Conservation (phyloP, 495 filamentous ascomycete species). For the Diplogelasinospora grovesii region DNA sequence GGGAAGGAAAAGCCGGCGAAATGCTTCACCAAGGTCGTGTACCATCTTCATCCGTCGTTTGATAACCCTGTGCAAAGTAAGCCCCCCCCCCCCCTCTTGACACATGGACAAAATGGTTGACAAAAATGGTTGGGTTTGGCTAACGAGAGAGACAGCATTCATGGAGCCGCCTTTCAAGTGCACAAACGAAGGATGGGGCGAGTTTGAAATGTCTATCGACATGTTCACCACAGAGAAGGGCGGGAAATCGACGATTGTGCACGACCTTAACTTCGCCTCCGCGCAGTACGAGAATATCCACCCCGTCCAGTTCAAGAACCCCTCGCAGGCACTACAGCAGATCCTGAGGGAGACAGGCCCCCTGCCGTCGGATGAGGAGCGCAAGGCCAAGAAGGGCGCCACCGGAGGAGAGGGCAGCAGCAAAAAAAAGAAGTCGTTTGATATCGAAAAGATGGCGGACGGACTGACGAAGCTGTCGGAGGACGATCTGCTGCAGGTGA, state of each 20-base stretch:
- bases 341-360: slow-evolving; percentile 75
- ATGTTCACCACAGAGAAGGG: slow-evolving; percentile 75
- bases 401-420: slow-evolving; percentile 55
- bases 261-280: slow-evolving; percentile 88
- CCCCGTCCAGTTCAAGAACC: slow-evolving; percentile 80
- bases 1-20: slow-evolving; percentile 67
- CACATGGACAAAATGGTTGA: slow-evolving; percentile 1
- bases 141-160: slow-evolving; percentile 49
- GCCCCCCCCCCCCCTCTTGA: slow-evolving; percentile 20
- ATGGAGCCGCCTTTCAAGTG: slow-evolving; percentile 82
- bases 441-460: slow-evolving; percentile 96
- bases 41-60: slow-evolving; percentile 91
- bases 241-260: slow-evolving; percentile 69
- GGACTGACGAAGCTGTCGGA: slow-evolving; percentile 35
- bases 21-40: slow-evolving; percentile 84
- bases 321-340: slow-evolving; percentile 70
- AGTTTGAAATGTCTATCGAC: slow-evolving; percentile 92
- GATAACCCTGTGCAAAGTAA: slow-evolving; percentile 74
- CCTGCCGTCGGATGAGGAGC: slow-evolving; percentile 64
- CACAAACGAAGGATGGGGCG: slow-evolving; percentile 93
- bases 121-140: not conserved
- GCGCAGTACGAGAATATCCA: slow-evolving; percentile 81
- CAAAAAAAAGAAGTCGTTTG: slow-evolving; percentile 82
- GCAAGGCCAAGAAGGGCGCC: slow-evolving; percentile 54
- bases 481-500: slow-evolving; percentile 79